These are phyloP conservation scores for Malassezia slooffiae DNA, from an alignment of 1,284 basidiomycete species.

Conservation along the genomic window DNA sequence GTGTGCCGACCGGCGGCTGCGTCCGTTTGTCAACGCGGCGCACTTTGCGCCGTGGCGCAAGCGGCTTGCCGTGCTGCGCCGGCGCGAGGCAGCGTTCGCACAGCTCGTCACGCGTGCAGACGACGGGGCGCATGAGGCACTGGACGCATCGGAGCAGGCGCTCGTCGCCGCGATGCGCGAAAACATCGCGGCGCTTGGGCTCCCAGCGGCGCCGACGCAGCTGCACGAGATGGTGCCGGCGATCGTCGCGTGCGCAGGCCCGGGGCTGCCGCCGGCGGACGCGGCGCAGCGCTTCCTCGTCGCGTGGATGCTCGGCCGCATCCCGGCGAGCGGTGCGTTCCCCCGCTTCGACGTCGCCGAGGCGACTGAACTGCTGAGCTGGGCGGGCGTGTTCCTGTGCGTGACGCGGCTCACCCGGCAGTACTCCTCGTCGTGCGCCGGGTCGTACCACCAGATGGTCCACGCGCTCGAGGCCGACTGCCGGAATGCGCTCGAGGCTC, in stretches of 20 bases:
- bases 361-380: constrained; percentile 27
- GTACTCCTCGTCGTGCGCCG: constrained; percentile 4
- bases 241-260: neutral
- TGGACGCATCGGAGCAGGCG: constrained; percentile 7
- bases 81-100: constrained; percentile 19
- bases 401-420: constrained; percentile 24
- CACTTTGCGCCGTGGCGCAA: constrained; percentile 31
- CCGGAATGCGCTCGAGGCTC: constrained; percentile 17
- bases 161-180: constrained; percentile 20
- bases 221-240: constrained; percentile 19
- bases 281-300: constrained; percentile 16
- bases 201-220: constrained; percentile 19
- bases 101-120: neutral
- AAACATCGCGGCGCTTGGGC: constrained; percentile 15
- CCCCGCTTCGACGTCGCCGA: constrained; percentile 17
- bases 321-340: constrained; percentile 17
- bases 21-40: constrained; percentile 23
- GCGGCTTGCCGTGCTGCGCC: constrained; percentile 16
- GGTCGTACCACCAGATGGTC: constrained; percentile 16
- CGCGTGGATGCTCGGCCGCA: constrained; percentile 22
- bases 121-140: constrained; percentile 12
- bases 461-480: constrained; percentile 31
- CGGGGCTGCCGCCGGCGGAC: constrained; percentile 9
- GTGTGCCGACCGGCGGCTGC: constrained; percentile 23
- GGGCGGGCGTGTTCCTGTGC: constrained; percentile 27